A percentile compares a stretch with the other conserved stretches of the same genome.
phyloP scores from a whole-genome alignment of 2,329 filamentous ascomycete species.

The Diaporthe helianthi region DNA sequence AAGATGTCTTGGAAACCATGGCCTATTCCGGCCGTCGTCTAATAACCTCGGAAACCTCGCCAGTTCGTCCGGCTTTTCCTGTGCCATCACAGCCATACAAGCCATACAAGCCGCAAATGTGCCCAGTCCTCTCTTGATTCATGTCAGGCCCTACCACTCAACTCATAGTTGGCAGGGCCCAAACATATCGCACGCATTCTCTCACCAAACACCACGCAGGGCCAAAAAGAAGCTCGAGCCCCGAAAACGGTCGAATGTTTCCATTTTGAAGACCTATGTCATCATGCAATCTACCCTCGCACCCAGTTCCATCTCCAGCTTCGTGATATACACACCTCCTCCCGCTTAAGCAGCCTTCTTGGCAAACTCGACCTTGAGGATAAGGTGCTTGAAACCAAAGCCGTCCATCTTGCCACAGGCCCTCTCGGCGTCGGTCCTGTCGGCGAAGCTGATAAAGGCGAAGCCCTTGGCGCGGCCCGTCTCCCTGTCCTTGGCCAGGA shows the following conservation, averaged over 20 bases:
- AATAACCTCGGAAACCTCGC: not conserved
- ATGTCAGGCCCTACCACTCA: not conserved
- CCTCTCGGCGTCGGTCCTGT: constrained; percentile 86
- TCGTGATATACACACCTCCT: not conserved
- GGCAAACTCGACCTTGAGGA: constrained; percentile 86
- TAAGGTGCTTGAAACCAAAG: constrained; percentile 87
- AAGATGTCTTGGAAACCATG: not conserved
- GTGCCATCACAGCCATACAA: no score
- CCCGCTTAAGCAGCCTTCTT: constrained; percentile 66
- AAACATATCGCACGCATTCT: not conserved
- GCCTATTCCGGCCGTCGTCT: not conserved
- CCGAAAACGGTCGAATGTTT: constrained; percentile 1
- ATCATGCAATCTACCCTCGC: not conserved
- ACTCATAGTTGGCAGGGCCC: no score
- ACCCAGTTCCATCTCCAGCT: not conserved
- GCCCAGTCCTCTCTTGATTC: not conserved
- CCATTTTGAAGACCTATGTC: constrained; percentile 6
- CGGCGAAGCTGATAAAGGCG: constrained; percentile 96
- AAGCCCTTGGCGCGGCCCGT: constrained; percentile 97
- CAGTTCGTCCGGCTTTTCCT: no score
- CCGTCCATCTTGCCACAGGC: constrained; percentile 99
- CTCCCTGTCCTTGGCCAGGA: constrained; percentile 96
- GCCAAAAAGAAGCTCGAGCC: not conserved
- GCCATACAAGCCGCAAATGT: no score
- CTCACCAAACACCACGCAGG: no score